Percentiles rank a stretch among this genome's conserved stretches.
phyloP scores from a whole-genome alignment of 441 rosid genomes.

The Hura crepitans region DNA sequence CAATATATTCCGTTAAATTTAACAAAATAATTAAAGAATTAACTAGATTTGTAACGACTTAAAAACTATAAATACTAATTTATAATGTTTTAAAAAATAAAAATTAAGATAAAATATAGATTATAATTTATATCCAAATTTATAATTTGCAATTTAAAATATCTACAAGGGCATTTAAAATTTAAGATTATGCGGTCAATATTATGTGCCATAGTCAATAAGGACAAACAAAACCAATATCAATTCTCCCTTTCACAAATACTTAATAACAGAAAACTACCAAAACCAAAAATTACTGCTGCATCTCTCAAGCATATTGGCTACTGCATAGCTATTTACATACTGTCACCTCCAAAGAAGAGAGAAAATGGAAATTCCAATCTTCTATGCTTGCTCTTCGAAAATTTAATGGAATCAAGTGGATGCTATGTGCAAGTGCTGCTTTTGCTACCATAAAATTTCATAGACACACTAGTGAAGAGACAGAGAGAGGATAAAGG shows the following conservation, averaged over 20 bases:
- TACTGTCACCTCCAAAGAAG: not conserved
- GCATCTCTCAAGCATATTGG: not conserved
- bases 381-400: not conserved
- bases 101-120: too few species aligned
- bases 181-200: not conserved
- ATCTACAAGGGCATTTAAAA: too few species aligned
- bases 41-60: too few species aligned
- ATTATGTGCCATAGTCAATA: not conserved
- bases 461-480: constrained; percentile 52
- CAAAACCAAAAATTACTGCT: constrained; percentile 11
- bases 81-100: too few species aligned
- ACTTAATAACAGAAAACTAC: not conserved
- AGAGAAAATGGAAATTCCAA: not conserved
- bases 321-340: constrained; percentile 6
- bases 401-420: constrained; percentile 12
- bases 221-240: not conserved
- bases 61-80: too few species aligned
- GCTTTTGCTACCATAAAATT: not conserved
- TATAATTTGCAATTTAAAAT: too few species aligned
- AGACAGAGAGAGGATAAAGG: constrained; percentile 66
- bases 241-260: not conserved
- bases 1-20: too few species aligned
- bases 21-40: too few species aligned
- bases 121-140: too few species aligned
- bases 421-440: constrained; percentile 28